phyloP scores from a whole-genome alignment of 2,329 filamentous ascomycete genomes.

The Cladophialophora chaetospira region DNA sequence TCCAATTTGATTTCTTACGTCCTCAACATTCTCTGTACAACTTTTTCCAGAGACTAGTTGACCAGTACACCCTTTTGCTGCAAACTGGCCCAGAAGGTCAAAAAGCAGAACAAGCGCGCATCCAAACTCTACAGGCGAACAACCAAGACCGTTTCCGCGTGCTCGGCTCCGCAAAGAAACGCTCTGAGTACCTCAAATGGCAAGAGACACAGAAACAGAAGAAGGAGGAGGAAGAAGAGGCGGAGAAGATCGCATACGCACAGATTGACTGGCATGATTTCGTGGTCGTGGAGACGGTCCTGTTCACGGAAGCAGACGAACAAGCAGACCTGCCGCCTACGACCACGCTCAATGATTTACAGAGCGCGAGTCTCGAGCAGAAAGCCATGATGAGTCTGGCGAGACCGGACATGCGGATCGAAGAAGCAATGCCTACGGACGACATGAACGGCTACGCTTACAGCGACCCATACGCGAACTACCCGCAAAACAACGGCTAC shows the following conservation, averaged over 20 bases:
- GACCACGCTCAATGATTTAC: constrained; percentile 84
- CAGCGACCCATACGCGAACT: constrained; percentile 44
- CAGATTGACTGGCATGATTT: constrained; percentile 99
- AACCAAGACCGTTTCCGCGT: constrained; percentile 77
- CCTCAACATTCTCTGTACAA: constrained; percentile 95
- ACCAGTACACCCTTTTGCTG: constrained; percentile 86
- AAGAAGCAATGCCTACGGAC: constrained; percentile 90
- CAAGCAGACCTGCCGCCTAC: constrained; percentile 83
- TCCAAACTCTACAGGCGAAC: constrained; percentile 73
- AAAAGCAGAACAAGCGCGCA: constrained; percentile 70
- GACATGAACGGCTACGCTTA: constrained; percentile 58
- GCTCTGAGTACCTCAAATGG: constrained; percentile 83
- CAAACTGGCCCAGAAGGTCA: constrained; percentile 69
- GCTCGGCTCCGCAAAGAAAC: constrained; percentile 76
- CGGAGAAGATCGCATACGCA: constrained; percentile 74
- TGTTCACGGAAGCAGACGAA: constrained; percentile 88
- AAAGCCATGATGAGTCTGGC: constrained; percentile 87
- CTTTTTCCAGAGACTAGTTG: constrained; percentile 88
- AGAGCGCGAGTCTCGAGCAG: constrained; percentile 92
- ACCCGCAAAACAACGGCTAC: constrained; percentile 41
- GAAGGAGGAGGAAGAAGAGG: constrained; percentile 83
- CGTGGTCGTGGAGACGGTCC: constrained; percentile 89
- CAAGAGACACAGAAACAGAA: constrained; percentile 83
- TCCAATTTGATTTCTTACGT: constrained; percentile 93
- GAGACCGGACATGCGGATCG: constrained; percentile 75